Percentiles rank a stretch among this genome's conserved stretches.
Conservation (phyloP, 2,329 filamentous ascomycete genomes). For the Fusarium domesticum region DNA sequence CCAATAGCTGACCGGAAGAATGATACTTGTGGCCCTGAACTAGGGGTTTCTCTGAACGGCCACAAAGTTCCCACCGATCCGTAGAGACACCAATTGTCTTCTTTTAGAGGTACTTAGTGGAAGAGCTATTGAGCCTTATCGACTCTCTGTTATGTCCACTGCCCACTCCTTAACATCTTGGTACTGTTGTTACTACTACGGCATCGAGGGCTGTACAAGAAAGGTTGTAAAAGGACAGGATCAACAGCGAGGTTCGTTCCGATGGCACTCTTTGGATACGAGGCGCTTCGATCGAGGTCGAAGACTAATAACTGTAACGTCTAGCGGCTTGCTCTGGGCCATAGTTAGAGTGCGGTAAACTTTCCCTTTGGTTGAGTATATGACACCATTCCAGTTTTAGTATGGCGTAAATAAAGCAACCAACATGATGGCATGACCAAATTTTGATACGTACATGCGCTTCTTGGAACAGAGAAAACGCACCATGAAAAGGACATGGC, state of each 20-base stretch:
- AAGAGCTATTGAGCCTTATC: neutral
- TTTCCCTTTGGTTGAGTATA: no score
- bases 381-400: no score
- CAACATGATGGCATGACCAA: no score
- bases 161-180: neutral
- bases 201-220: neutral
- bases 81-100: no score
- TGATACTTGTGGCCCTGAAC: slow-evolving; percentile 6
- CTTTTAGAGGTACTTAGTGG: neutral
- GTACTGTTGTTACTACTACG: neutral
- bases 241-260: neutral
- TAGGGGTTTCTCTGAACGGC: neutral
- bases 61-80: slow-evolving; percentile 3
- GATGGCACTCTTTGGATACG: neutral
- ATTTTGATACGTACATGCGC: no score
- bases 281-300: neutral
- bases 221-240: neutral
- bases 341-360: neutral
- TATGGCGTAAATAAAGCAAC: no score
- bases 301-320: neutral
- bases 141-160: neutral
- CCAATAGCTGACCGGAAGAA: slow-evolving; percentile 10
- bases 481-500: neutral
- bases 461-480: no score
- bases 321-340: neutral